Conservation (phyloP, 2,329 filamentous ascomycete genomes). For the Talaromyces sp. region DNA sequence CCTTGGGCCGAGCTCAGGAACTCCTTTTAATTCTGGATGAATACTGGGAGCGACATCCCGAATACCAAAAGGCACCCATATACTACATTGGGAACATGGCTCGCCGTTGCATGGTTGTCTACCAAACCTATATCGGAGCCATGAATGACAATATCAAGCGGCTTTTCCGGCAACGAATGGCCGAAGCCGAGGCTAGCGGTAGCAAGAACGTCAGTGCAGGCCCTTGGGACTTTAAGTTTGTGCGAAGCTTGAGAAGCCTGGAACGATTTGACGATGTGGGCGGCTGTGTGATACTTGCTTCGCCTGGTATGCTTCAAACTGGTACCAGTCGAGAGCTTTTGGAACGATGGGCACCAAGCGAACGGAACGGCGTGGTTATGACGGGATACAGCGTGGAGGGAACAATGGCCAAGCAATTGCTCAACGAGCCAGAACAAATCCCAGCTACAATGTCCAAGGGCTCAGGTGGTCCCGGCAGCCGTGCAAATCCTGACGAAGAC, state of each 20-base stretch:
- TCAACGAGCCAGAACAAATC: constrained; percentile 92
- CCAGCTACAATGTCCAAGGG: constrained; percentile 82
- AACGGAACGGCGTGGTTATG: constrained; percentile 97
- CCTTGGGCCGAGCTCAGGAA: constrained; percentile 88
- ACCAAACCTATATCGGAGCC: constrained; percentile 94
- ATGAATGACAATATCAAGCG: constrained; percentile 99
- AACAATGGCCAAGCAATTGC: constrained; percentile 94
- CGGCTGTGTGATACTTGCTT: constrained; percentile 93
- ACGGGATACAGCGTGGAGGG: constrained; percentile 98
- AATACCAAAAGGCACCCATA: constrained; percentile 86
- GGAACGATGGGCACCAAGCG: constrained; percentile 92
- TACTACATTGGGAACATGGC: constrained; percentile 97
- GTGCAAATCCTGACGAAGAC: constrained; percentile 58
- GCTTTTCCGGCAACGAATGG: constrained; percentile 88
- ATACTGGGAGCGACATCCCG: constrained; percentile 86
- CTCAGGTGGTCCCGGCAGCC: constrained; percentile 49
- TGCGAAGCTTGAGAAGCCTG: constrained; percentile 84
- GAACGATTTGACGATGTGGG: constrained; percentile 96
- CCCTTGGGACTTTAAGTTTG: constrained; percentile 95
- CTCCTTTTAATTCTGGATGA: constrained; percentile 91
- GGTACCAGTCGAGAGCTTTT: constrained; percentile 89
- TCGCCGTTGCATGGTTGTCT: constrained; percentile 95
- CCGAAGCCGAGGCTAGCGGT: constrained; percentile 77
- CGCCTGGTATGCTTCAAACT: constrained; percentile 96
- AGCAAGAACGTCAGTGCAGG: constrained; percentile 66